Evolutionary conservation across 75 land plant species (phyloP).

Genomic region (Sequoiadendron giganteum): DNA sequence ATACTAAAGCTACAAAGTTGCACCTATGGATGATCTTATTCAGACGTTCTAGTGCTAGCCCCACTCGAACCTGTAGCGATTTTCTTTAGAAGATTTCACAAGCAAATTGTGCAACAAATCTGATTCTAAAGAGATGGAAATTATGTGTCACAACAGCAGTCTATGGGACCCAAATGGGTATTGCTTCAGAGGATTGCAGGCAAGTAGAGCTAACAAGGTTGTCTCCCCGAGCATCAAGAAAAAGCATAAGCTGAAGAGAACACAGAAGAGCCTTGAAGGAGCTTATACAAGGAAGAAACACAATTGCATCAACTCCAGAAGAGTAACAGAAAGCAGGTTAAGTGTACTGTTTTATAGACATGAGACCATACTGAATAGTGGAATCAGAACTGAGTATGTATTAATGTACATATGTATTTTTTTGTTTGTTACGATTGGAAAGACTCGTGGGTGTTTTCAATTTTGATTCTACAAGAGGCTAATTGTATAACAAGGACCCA

Average conservation of each 20-base stretch:
- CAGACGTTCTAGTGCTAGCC: neutral
- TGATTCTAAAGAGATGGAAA: neutral
- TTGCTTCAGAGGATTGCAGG: neutral
- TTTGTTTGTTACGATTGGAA: neutral
- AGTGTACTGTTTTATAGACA: constrained; percentile 10
- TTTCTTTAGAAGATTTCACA: neutral
- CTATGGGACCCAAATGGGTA: neutral
- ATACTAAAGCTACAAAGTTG: neutral
- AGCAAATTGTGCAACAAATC: neutral
- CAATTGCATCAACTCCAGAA: neutral
- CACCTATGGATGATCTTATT: neutral
- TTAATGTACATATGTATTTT: neutral
- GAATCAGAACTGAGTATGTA: neutral
- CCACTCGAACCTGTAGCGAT: neutral
- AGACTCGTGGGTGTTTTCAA: neutral
- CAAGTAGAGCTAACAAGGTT: neutral
- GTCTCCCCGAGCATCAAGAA: neutral
- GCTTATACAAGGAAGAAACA: neutral
- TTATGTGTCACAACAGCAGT: neutral
- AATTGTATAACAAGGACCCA: neutral
- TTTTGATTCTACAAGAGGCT: neutral
- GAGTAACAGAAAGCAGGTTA: neutral
- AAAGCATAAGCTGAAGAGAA: neutral
- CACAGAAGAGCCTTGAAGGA: neutral
- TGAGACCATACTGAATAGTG: neutral